phyloP scores from a whole-genome alignment of 2,329 filamentous ascomycete species.

The Fusarium incarnatum region DNA sequence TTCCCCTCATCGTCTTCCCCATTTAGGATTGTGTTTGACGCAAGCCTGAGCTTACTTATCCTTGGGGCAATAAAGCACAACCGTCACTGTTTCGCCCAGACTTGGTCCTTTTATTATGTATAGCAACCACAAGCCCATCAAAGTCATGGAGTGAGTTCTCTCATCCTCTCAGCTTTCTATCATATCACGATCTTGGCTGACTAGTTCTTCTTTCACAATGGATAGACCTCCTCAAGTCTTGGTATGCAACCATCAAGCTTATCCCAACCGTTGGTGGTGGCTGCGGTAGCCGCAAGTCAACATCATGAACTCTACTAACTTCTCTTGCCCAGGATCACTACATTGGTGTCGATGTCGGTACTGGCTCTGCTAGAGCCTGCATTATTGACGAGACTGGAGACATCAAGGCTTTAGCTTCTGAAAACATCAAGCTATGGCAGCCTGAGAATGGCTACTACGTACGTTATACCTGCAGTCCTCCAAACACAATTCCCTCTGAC shows the following conservation, averaged over 20 bases:
- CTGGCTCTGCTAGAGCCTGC: slow-evolving; percentile 93
- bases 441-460: slow-evolving; percentile 81
- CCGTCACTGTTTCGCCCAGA: slow-evolving; percentile 19
- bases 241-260: slow-evolving; percentile 42
- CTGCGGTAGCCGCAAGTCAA: not conserved
- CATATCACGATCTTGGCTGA: slow-evolving; percentile 16
- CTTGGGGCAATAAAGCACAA: slow-evolving; percentile 35
- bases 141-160: slow-evolving; percentile 53
- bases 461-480: slow-evolving; percentile 44
- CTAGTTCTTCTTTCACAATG: slow-evolving; percentile 37
- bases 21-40: slow-evolving; percentile 38
- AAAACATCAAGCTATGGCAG: slow-evolving; percentile 85
- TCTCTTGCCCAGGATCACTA: slow-evolving; percentile 63
- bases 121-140: slow-evolving; percentile 54
- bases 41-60: slow-evolving; percentile 34
- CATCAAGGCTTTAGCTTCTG: slow-evolving; percentile 80
- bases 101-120: slow-evolving; percentile 46
- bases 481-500: slow-evolving; percentile 10
- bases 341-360: slow-evolving; percentile 95
- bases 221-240: slow-evolving; percentile 51
- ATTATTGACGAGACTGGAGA: slow-evolving; percentile 93
- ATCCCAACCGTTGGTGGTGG: slow-evolving; percentile 13
- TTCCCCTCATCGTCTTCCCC: slow-evolving; percentile 38
- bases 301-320: slow-evolving; percentile 28
- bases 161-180: slow-evolving; percentile 18